Evolutionary conservation across 2,329 filamentous ascomycete genomes (phyloP).

Genomic region (Pezicula neosporulosa): DNA sequence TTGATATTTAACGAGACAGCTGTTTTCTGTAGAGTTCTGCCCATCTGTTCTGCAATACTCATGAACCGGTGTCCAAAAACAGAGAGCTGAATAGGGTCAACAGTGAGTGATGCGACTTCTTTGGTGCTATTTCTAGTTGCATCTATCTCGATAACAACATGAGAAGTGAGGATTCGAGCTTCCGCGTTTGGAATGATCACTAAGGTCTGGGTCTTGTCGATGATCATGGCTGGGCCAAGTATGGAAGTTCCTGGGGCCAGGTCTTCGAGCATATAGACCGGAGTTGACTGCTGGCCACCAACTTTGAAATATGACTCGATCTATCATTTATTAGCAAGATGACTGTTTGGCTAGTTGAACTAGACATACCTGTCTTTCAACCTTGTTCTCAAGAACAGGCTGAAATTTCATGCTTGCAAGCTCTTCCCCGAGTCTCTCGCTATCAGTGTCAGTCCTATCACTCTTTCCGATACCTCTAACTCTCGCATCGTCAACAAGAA

Average conservation of each 20-base stretch:
- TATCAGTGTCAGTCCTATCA: not conserved
- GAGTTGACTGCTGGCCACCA: slow-evolving; percentile 41
- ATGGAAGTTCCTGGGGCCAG: slow-evolving; percentile 68
- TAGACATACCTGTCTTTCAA: not conserved
- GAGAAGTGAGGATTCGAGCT: slow-evolving; percentile 58
- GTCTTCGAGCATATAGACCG: slow-evolving; percentile 75
- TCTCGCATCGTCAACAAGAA: slow-evolving; percentile 84
- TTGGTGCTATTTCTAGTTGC: not conserved
- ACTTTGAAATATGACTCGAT: not conserved
- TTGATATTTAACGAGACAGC: slow-evolving; percentile 76
- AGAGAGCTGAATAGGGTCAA: slow-evolving; percentile 71
- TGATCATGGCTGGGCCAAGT: slow-evolving; percentile 77
- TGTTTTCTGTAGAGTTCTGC: slow-evolving; percentile 72
- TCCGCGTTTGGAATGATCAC: slow-evolving; percentile 59
- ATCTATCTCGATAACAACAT: slow-evolving; percentile 72
- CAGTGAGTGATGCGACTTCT: slow-evolving; percentile 40
- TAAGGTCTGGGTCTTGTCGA: slow-evolving; percentile 85
- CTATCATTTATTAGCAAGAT: not conserved
- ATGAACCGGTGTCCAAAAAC: slow-evolving; percentile 80
- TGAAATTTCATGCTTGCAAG: not conserved
- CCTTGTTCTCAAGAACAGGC: not conserved
- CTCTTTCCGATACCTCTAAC: slow-evolving; percentile 70
- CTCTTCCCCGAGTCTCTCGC: not conserved
- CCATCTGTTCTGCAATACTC: slow-evolving; percentile 82
- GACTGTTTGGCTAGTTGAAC: too few relatives aligned